Base-by-base conservation (phyloP, 371 early-diverging fungal genomes). In the Smittium culicis region DNA sequence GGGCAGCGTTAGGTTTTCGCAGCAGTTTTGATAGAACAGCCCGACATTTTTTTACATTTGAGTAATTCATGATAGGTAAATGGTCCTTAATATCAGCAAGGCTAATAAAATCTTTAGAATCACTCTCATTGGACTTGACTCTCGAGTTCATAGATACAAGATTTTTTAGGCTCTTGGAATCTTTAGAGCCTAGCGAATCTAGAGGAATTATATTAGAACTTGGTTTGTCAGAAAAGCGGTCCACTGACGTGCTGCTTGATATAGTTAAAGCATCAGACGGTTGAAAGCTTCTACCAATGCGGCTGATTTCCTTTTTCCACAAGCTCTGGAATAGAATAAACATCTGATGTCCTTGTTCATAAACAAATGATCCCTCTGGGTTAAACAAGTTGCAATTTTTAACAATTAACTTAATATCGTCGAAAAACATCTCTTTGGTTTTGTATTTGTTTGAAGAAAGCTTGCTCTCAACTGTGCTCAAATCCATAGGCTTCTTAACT, bases 401-500 rank as follows among this genome's bases (percentile, higher is more conserved):
- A 57, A 98, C 80, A 60, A 92, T 81, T 16, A 83, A 72, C 17
- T 79, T 72, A 20, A 88, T 77, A 69, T 88, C 88, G 1, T 76
- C 77, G 35, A 82, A 81, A 54, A 86, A 77, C 16, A 76, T 77
- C 27, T 75, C 74, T 0, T 67, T 61, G 0, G 55, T 45, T 1
- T 1, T n/a, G 67, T 78, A 78, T 17, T 60, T 33, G 45, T 31
- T 35, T 30, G 71, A 67, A 1, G 60, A 70, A 16, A 78, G 71
- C 73, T 94, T 94, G 58, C 79, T 78, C 68, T 91, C 91, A 25
- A 97, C 87, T 0, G 99, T 99, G 14, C 88, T 86, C 5, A 99
- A 77, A 72, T 99, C 99, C 98, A 99, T 99, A 0, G 99, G 99
- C 32, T 83, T 71, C 73, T 91, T 93, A 77, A 99, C 86, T 16